Base-by-base conservation (phyloP, 225 moss, liverwort and hornwort species). In the Takakia lepidozioides region DNA sequence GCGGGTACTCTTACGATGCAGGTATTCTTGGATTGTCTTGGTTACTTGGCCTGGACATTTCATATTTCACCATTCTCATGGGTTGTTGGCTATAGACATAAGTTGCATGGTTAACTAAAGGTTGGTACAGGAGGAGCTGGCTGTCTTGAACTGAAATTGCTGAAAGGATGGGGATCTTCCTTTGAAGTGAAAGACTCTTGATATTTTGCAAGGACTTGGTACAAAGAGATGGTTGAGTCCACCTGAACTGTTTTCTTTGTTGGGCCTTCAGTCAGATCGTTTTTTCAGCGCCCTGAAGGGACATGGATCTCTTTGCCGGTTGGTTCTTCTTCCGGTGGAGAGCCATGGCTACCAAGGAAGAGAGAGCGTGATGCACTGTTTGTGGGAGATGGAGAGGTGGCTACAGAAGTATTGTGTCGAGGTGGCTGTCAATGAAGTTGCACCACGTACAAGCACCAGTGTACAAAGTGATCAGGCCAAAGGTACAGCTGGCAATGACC, bases 311-410 rank as follows among this genome's bases (percentile, higher is more conserved):
- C 70, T 88, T 26, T 87, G 91, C 46, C 70, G 98, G 43, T 63
- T 98, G 50, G 98, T 98, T 25, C 72, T 98, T 25, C 91, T 91
- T 4, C 98, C 98, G 49, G 68, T 91, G 25, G 91, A 91, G 39
- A 91, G 91, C 57, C 91, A 98, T 53, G 87, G 87, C 30, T 98
- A 85, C 60, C 73, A 76, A 32, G 91, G 87, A 52, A 72, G 69
- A 37, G 98, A 98, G 65, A 91, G 98, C 52, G 98, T 91, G 51
- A 75, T 98, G 83, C 98, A 98, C 48, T 98, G 98, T 59, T 65
- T 98, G 22, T 91, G 98, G 91, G 98, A 98, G 52, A 98, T 91
- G 98, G 87, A 98, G 46, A 73, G 98, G 38, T 98, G 98, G 98
- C 57, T 98, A 50, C 65, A 91, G 64, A 85, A 70, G 48, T 85